These are phyloP conservation scores for Bondarzewia mesenterica DNA, from an alignment of 1,284 basidiomycete species.

Conservation along the genomic window DNA sequence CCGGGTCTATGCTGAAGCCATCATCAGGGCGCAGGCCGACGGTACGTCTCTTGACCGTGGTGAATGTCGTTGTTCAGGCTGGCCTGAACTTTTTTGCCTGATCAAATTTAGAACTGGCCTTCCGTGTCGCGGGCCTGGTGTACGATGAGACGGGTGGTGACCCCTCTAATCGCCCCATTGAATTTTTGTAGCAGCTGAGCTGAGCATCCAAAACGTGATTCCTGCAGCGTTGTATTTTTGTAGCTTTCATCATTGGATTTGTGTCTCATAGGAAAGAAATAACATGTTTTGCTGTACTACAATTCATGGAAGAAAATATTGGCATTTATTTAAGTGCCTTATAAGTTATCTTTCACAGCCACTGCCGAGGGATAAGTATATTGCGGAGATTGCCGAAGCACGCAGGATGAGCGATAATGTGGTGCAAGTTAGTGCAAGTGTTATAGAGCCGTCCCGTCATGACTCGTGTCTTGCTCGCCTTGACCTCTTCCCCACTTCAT, in stretches of 20 bases:
- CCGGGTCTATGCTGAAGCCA: conserved; percentile 94
- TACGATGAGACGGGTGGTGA: conserved; percentile 77
- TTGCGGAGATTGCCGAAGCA: not conserved
- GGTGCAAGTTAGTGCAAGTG: not conserved
- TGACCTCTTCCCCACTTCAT: not conserved
- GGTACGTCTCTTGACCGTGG: conserved; percentile 42
- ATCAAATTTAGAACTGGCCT: conserved; percentile 58
- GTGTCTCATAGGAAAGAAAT: too few relatives aligned
- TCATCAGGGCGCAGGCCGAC: conserved; percentile 67
- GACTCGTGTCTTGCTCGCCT: not conserved
- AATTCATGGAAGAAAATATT: too few relatives aligned
- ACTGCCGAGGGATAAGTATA: not conserved
- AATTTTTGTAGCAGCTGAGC: conserved; percentile 33
- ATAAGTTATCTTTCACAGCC: too few relatives aligned
- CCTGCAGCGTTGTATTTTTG: conserved; percentile 21
- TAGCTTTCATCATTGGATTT: not conserved
- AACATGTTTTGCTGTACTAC: too few relatives aligned
- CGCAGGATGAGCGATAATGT: not conserved
- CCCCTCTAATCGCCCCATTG: conserved; percentile 54
- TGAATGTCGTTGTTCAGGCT: not conserved
- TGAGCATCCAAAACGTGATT: not conserved
- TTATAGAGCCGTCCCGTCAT: not conserved
- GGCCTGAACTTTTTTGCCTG: not conserved
- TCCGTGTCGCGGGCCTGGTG: conserved; percentile 75
- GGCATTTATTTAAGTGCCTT: too few relatives aligned